Evolutionary conservation across 1,284 basidiomycete species (phyloP).

Genomic region (Fomitopsis schrenkii): DNA sequence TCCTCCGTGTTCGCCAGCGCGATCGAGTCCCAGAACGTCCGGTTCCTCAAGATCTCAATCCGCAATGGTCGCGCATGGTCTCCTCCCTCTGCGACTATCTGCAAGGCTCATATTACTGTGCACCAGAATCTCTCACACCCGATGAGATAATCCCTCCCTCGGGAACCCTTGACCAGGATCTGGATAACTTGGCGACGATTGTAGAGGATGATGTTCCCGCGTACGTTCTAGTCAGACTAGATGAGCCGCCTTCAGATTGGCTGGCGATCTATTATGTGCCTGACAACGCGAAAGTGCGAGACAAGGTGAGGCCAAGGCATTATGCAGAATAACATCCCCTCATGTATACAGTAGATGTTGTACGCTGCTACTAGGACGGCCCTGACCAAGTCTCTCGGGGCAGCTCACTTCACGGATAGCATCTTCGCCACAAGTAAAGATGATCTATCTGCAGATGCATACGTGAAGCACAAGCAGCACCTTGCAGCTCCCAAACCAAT

Average conservation of each 20-base stretch:
- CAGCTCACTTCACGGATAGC: constrained; percentile 71
- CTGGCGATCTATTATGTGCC: constrained; percentile 73
- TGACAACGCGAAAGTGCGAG: constrained; percentile 67
- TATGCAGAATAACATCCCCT: background rate
- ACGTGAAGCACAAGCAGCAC: constrained; percentile 73
- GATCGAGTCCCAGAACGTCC: constrained; percentile 41
- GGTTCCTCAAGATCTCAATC: constrained; percentile 75
- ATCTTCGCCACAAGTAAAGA: constrained; percentile 79
- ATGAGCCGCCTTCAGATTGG: constrained; percentile 61
- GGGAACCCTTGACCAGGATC: constrained; percentile 56
- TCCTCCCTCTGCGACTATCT: constrained; percentile 15
- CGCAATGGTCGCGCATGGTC: constrained; percentile 52
- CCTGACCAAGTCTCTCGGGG: constrained; percentile 73
- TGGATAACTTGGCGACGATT: constrained; percentile 50
- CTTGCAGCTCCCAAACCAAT: constrained; percentile 75
- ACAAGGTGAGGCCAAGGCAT: constrained; percentile 51
- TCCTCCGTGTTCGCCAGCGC: constrained; percentile 52
- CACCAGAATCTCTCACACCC: constrained; percentile 62
- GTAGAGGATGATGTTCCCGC: constrained; percentile 61
- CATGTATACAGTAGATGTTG: constrained; percentile 62
- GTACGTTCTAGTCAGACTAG: constrained; percentile 67
- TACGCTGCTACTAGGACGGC: constrained; percentile 83
- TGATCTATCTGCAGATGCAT: constrained; percentile 63
- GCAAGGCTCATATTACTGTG: constrained; percentile 18
- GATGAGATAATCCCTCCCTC: constrained; percentile 43